Conservation (phyloP, 2,329 filamentous ascomycete species). For the Nigrograna mackinnonii region DNA sequence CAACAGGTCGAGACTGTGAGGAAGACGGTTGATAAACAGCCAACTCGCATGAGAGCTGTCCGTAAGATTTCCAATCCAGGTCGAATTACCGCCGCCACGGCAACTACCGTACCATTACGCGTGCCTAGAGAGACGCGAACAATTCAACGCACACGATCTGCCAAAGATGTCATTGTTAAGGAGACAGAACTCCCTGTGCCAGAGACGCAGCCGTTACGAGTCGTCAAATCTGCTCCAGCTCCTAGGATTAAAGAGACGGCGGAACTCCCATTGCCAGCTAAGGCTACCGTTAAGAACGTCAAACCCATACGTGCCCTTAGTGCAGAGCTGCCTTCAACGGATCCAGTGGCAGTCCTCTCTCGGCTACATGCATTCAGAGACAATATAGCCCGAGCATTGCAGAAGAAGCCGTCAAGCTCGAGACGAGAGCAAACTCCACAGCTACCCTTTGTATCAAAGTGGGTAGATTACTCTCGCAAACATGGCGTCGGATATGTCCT, state of each 20-base stretch:
- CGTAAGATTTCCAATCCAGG: conserved; percentile 40
- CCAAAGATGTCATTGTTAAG: conserved; percentile 22
- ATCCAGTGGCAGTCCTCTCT: conserved; percentile 49
- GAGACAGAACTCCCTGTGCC: conserved; percentile 23
- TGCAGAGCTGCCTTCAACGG: conserved; percentile 40
- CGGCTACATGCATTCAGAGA: conserved; percentile 50
- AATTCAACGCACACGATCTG: conserved; percentile 25
- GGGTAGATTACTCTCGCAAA: conserved; percentile 89
- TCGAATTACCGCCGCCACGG: conserved; percentile 32
- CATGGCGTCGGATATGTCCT: conserved; percentile 84
- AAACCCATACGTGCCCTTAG: conserved; percentile 26
- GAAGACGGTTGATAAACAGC: conserved; percentile 37
- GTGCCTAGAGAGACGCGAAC: conserved; percentile 31
- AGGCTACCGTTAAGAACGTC: conserved; percentile 17
- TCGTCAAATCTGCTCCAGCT: conserved; percentile 15
- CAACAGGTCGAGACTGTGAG: conserved; percentile 28
- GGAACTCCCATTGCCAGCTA: conserved; percentile 15
- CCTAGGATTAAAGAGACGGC: conserved; percentile 20
- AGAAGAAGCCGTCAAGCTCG: conserved; percentile 38
- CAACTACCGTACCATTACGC: conserved; percentile 29
- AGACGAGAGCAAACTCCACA: conserved; percentile 54
- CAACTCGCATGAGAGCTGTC: conserved; percentile 37
- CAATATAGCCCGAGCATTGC: conserved; percentile 49
- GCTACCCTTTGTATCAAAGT: conserved; percentile 68
- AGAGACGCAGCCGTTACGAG: conserved; percentile 28